Base-by-base conservation (phyloP, 495 filamentous ascomycete genomes). In the Chaetomium fimeti region DNA sequence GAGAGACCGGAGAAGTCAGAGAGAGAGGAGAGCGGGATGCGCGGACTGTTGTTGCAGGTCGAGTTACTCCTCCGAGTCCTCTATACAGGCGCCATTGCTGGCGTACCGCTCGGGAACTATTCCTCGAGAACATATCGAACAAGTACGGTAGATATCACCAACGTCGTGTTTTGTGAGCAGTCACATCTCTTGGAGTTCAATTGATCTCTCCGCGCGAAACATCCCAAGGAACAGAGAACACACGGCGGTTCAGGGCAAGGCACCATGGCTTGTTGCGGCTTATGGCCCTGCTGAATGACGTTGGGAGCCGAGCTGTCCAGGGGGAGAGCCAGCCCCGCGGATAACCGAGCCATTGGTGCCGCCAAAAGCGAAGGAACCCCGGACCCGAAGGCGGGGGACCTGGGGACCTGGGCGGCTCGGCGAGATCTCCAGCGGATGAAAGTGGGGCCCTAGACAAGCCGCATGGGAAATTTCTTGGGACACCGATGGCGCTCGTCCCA, bases 51-150 rank as follows among this genome's bases (percentile, higher is more conserved):
- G 32, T 11, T 9, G 32, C 64, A 45, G 67, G 69, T 49, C 76
- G 72, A 38, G 69, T 67, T 18, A 80, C 59, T 53, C 65, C 63
- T 64, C 70, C 72, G 66, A 80, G 57, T 53, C 65, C 63, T 64
- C 70, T 73, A 66, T 68, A 61, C 27, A 78, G 53, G 32, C 71
- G 77, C 75, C 73, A 78, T 75, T 78, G 77, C 29, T 73, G 72
- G 42, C 73, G 71, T 60, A 78, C 67, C 38, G 75, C 69, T 54
- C 78, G 78, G 49, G 79, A 76, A 69, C 74, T 75, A 62, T 74
- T 69, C 48, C 72, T 77, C 63, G 77, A 77, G 73, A 79, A 78
- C 82, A 83, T 83, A 8, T 59, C 47, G 51, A 28, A 67, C n/a
- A 38, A 38, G 48, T 22, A 58, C 18, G 40, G 20, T 27, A 68